These are phyloP conservation scores for Ceratobasidium sp. DNA, from an alignment of 1,284 basidiomycete genomes.

Conservation along the genomic window DNA sequence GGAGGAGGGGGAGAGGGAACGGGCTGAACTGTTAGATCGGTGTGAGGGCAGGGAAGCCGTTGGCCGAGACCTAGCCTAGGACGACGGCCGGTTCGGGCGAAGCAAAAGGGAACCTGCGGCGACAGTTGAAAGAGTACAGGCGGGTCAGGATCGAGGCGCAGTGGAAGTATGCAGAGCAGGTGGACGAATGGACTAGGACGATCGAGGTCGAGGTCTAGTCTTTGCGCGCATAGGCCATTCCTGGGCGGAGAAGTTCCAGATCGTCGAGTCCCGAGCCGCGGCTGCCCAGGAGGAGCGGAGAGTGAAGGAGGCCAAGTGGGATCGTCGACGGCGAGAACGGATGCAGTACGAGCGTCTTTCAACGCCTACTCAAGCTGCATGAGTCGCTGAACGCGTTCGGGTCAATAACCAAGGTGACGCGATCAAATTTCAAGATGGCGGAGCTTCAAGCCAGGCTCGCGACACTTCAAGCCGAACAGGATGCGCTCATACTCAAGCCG, in stretches of 20 bases:
- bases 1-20: slow-evolving; percentile 35
- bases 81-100: background rate
- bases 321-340: slow-evolving; percentile 22
- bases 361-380: background rate
- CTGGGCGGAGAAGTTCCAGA: background rate
- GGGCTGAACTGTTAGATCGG: slow-evolving; percentile 33
- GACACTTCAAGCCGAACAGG: background rate
- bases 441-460: background rate
- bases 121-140: slow-evolving; percentile 40
- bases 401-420: background rate
- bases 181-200: slow-evolving; percentile 16
- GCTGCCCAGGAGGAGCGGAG: background rate
- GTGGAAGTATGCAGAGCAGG: slow-evolving; percentile 44
- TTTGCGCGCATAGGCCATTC: background rate
- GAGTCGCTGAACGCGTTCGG: slow-evolving; percentile 13
- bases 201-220: slow-evolving; percentile 9
- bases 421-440: background rate
- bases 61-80: background rate
- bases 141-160: slow-evolving; percentile 40
- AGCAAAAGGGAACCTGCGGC: slow-evolving; percentile 14
- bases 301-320: slow-evolving; percentile 15
- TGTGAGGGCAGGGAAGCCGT: slow-evolving; percentile 21
- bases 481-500: background rate
- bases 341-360: background rate
- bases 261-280: slow-evolving; percentile 2